These are phyloP conservation scores for Amanita jacksonii DNA, from an alignment of 768 basidiomycete species.

Conservation along the genomic window DNA sequence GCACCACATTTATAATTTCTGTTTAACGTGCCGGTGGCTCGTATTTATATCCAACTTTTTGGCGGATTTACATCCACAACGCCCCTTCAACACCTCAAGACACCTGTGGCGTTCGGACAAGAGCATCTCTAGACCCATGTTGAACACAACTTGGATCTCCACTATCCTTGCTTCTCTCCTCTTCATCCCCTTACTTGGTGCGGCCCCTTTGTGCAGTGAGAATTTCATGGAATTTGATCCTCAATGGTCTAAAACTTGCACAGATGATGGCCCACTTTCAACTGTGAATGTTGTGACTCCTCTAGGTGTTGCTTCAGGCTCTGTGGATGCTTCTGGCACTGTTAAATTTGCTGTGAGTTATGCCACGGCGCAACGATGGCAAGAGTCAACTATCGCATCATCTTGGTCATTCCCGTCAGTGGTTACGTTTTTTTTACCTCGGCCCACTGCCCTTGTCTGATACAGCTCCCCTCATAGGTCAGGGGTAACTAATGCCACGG, in stretches of 20 bases:
- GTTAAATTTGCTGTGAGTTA: constrained; percentile 59
- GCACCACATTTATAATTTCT: too few species aligned
- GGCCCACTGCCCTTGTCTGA: constrained; percentile 3
- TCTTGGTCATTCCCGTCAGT: constrained; percentile 58
- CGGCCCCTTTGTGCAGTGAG: constrained; percentile 42
- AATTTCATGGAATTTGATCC: constrained; percentile 31
- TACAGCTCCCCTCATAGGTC: constrained; percentile 26
- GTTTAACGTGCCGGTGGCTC: too few species aligned
- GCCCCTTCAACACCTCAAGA: too few species aligned
- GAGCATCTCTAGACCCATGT: too few species aligned
- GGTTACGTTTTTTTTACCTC: background rate
- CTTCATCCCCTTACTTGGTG: too few species aligned
- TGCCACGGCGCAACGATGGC: constrained; percentile 54
- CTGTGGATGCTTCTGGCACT: constrained; percentile 36
- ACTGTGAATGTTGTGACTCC: constrained; percentile 28
- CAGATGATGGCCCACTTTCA: constrained; percentile 10
- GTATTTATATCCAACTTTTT: constrained; percentile 4
- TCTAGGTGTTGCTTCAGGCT: constrained; percentile 49
- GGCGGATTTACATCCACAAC: too few species aligned
- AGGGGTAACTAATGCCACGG: constrained; percentile 38
- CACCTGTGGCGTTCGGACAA: too few species aligned
- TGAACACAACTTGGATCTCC: too few species aligned
- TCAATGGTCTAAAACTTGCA: constrained; percentile 32
- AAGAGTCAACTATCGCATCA: constrained; percentile 40
- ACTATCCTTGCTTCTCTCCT: too few species aligned